Percentiles rank a stretch among this genome's conserved stretches.
phyloP scores from a whole-genome alignment of 768 basidiomycete genomes.

The Mycena galericulata region DNA sequence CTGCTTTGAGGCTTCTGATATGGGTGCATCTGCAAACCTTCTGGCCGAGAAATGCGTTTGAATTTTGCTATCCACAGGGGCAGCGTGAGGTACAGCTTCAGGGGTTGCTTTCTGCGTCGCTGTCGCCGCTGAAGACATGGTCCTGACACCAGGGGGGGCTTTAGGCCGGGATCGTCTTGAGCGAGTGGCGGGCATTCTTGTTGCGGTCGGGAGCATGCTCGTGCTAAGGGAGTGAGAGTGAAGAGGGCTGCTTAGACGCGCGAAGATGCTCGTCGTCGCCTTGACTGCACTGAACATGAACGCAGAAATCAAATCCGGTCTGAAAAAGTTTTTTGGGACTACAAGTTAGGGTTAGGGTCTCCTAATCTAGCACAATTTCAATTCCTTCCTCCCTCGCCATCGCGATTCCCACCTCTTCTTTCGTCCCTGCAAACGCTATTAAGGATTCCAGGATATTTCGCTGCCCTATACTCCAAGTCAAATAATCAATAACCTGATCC shows the following conservation, averaged over 20 bases:
- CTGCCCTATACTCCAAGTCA: constrained; percentile 58
- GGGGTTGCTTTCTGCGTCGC: no score
- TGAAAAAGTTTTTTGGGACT: no score
- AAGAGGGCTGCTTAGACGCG: constrained; percentile 11
- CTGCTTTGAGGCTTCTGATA: constrained; percentile 55
- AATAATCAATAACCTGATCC: constrained; percentile 2
- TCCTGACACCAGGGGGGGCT: constrained; percentile 1
- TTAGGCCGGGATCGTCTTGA: constrained; percentile 23
- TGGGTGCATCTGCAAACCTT: constrained; percentile 48
- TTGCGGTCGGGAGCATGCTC: constrained; percentile 17
- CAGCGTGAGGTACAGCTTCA: neutral
- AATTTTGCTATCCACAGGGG: neutral
- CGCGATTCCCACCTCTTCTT: constrained; percentile 60
- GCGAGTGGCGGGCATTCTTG: constrained; percentile 28
- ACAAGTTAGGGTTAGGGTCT: no score
- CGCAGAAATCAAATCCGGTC: neutral
- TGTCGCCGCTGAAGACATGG: constrained; percentile 25
- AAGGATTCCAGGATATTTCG: constrained; percentile 67
- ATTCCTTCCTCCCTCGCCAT: constrained; percentile 65
- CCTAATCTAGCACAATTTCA: constrained; percentile 63
- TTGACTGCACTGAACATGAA: constrained; percentile 25
- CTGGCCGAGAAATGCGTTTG: constrained; percentile 44
- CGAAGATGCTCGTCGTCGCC: constrained; percentile 26
- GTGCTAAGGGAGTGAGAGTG: neutral
- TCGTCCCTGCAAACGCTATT: constrained; percentile 59